Evolutionary conservation across 1,284 basidiomycete genomes (phyloP), one percentile per base, ranked within the genome.

Genomic region (Moesziomyces parantarcticus): DNA sequence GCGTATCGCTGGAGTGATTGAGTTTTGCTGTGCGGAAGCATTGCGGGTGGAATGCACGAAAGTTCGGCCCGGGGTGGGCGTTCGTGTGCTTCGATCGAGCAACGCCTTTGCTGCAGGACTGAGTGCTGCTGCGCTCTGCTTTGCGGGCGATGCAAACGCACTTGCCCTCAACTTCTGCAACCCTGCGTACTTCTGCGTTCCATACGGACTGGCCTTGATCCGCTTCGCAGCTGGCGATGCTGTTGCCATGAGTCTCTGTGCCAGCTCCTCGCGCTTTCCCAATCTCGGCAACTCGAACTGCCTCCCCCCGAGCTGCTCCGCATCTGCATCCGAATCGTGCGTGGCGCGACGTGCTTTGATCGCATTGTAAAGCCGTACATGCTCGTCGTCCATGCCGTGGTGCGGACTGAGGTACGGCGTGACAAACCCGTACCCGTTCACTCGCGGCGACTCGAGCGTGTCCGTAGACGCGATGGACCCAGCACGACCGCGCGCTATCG

Each of bases 361-460:
- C 23, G 46, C 54, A 9, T 67, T 50, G 42, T 67, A 67, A 5
- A 72, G 55, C 13, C 58, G 50, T 40, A 76, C 45, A 23, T 65
- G 54, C 46, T 65, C 50, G 4, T 63, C 61, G 13, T 60, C 51
- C 11, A 36, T 21, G 10, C 21, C 47, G 10, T 62, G 58, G 1
- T 49, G 54, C 3, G 78, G 67, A 6, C 70, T 67, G 0, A 57
- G 59, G 34, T 63, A 54, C 3, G 76, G 76, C 3, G 62, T 69
- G 13, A 82, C 79, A 42, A 79, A 82, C 11, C 69, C 67, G 41
- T 74, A 82, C 7, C 79, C 80, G 34, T 58, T 62, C 13, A 82
- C 73, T 11, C 56, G 65, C 0, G 77, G 78, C 16, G 70, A 55
- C 0, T 59, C 53, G 16, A 13, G 36, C 4, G 3, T 23, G 9